Conservation (phyloP, 805 yeast genomes). For the Grigorovia transvaalensis region DNA sequence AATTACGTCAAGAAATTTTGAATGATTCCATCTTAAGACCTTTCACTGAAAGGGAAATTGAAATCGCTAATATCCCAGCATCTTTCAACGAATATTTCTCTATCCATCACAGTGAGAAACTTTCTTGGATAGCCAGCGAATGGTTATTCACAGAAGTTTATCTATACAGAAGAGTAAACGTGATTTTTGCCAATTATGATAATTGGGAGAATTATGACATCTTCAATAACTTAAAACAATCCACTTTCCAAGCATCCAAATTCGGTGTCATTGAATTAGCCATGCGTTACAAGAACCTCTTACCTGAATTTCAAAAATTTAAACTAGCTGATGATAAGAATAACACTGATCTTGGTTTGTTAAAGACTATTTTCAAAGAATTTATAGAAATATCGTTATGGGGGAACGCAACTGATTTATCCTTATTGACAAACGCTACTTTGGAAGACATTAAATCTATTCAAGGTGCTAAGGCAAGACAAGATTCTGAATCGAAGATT, state of each 20-base stretch:
- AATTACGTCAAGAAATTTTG: constrained; percentile 36
- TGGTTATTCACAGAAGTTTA: constrained; percentile 88
- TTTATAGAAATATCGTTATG: constrained; percentile 82
- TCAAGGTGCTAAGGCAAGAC: constrained; percentile 84
- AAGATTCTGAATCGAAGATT: constrained; percentile 69
- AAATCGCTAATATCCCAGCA: constrained; percentile 34
- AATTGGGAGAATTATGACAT: constrained; percentile 51
- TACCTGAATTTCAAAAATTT: constrained; percentile 17
- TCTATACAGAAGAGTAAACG: constrained; percentile 58
- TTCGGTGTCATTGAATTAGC: constrained; percentile 78
- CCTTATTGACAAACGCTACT: constrained; percentile 79
- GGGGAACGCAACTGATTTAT: constrained; percentile 97
- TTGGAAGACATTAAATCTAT: constrained; percentile 81
- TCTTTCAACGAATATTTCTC: constrained; percentile 49
- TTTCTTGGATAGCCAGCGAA: constrained; percentile 74
- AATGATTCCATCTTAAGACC: constrained; percentile 34
- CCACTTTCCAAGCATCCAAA: constrained; percentile 64
- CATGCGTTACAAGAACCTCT: constrained; percentile 41
- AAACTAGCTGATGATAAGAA: background rate
- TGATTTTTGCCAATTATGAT: constrained; percentile 31
- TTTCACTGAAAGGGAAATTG: constrained; percentile 33
- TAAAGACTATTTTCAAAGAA: constrained; percentile 61
- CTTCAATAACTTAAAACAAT: constrained; percentile 58
- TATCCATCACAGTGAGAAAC: background rate
- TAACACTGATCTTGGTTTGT: constrained; percentile 31